These are phyloP conservation scores for Corylus americana DNA, from an alignment of 306 rosid species.

Conservation along the genomic window DNA sequence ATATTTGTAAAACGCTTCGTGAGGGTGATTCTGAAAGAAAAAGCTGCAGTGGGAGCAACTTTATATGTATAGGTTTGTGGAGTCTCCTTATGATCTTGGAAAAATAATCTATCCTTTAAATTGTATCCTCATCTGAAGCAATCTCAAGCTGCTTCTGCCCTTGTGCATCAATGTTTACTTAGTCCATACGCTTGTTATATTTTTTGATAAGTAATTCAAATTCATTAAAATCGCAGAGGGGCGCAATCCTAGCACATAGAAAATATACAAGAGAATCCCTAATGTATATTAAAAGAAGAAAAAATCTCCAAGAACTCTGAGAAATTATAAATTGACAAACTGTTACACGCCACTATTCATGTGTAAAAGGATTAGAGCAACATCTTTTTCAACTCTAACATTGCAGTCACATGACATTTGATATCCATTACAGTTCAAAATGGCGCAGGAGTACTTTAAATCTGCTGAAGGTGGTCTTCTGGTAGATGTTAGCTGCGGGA, in stretches of 20 bases:
- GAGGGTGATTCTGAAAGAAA: not conserved
- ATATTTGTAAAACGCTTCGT: not conserved
- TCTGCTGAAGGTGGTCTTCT: slow-evolving; percentile 74
- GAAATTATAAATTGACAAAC: no score
- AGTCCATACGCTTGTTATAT: not conserved
- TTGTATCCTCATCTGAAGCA: not conserved
- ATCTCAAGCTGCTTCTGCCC: not conserved
- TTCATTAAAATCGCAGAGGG: no score
- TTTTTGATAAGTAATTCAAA: not conserved
- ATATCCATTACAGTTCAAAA: slow-evolving; percentile 61
- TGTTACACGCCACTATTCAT: no score
- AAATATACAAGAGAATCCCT: no score
- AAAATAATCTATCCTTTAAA: not conserved
- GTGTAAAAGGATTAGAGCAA: no score
- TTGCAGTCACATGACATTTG: slow-evolving; percentile 1
- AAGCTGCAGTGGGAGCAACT: not conserved
- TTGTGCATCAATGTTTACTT: not conserved
- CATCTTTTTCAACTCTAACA: no score
- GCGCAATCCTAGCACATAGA: no score
- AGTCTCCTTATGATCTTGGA: not conserved
- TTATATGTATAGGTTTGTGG: not conserved
- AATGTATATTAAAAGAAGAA: no score
- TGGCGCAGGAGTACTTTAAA: slow-evolving; percentile 85
- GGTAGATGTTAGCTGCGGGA: slow-evolving; percentile 91
- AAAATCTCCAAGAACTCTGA: no score